A percentile compares a stretch with the other conserved stretches of the same genome.
phyloP scores from a whole-genome alignment of 106 monocot genomes.

The Allium sativum region DNA sequence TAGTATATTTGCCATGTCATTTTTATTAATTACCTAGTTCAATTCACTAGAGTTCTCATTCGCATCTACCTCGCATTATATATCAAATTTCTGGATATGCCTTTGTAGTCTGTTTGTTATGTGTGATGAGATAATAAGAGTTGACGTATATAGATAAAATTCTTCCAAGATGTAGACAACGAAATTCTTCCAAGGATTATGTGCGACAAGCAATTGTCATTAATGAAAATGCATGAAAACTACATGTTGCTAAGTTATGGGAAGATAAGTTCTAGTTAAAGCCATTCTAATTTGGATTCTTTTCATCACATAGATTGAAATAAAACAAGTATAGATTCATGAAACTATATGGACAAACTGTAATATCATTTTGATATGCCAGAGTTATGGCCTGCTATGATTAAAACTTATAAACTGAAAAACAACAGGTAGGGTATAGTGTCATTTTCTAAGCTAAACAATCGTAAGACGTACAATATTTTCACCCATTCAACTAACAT shows the following conservation, averaged over 20 bases:
- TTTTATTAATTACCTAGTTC: not conserved
- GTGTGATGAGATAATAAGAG: not conserved
- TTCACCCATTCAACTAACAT: not conserved
- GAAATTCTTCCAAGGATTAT: too few species aligned
- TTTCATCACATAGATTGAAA: not conserved
- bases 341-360: not conserved
- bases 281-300: not conserved
- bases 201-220: too few species aligned
- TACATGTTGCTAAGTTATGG: not conserved
- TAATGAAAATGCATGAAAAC: not conserved
- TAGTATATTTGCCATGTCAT: conserved; percentile 1
- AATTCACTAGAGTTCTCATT: not conserved
- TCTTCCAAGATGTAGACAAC: too few species aligned
- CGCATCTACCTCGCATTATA: not conserved
- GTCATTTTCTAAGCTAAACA: too few species aligned
- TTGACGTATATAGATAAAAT: not conserved
- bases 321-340: not conserved
- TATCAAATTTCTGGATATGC: not conserved
- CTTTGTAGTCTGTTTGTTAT: not conserved
- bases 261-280: not conserved
- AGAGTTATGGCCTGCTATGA: not conserved
- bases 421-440: not conserved
- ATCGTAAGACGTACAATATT: not conserved
- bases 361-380: not conserved
- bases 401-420: not conserved